Evolutionary conservation across 2,329 filamentous ascomycete genomes (phyloP).

Genomic region (Trichoderma breve): DNA sequence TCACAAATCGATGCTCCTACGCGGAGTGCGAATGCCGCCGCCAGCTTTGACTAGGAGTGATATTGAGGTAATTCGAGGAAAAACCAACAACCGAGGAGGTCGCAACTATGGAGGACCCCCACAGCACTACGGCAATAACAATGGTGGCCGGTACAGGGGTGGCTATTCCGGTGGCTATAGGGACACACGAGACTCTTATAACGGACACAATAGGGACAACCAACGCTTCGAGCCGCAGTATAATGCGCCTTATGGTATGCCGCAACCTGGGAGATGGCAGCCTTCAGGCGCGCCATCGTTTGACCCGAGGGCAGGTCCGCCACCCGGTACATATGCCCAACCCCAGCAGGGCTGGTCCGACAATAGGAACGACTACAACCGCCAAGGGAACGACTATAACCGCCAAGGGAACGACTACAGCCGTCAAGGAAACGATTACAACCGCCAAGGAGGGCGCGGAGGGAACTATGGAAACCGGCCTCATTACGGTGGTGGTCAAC

Average conservation of each 20-base stretch:
- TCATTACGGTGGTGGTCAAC: background rate
- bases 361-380: background rate
- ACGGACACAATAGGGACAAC: slow-evolving; percentile 22
- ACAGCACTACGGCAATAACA: slow-evolving; percentile 16
- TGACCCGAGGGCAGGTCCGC: background rate
- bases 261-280: background rate
- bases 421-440: too few species aligned
- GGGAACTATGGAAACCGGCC: background rate
- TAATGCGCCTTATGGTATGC: slow-evolving; percentile 21
- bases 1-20: slow-evolving; percentile 93
- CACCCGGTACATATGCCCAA: background rate
- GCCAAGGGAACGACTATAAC: background rate
- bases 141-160: slow-evolving; percentile 26
- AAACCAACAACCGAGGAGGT: slow-evolving; percentile 54
- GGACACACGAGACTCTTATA: slow-evolving; percentile 7
- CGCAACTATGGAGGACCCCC: slow-evolving; percentile 31
- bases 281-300: background rate
- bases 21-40: slow-evolving; percentile 71
- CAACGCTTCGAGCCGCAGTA: slow-evolving; percentile 12
- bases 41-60: slow-evolving; percentile 74
- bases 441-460: background rate
- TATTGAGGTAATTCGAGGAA: slow-evolving; percentile 67
- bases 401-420: too few species aligned
- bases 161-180: slow-evolving; percentile 30
- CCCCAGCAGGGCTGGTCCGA: slow-evolving; percentile 2